Percentiles rank a stretch among this genome's conserved stretches.
Evolutionary conservation across 257 asterid genomes (phyloP).

Genomic region (Nicotiana obtusifolia): DNA sequence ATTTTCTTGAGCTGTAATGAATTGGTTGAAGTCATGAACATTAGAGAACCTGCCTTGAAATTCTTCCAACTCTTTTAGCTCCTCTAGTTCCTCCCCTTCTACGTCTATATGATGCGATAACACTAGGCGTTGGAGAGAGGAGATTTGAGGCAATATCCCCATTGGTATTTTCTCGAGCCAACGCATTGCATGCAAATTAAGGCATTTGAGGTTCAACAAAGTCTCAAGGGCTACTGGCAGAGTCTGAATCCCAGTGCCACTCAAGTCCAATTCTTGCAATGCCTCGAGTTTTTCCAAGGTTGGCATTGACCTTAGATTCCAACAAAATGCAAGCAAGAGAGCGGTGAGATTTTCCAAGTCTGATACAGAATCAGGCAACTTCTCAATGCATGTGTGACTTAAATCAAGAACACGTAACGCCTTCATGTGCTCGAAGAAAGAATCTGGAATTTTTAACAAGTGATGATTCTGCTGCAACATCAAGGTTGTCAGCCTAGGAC

Average conservation of each 20-base stretch:
- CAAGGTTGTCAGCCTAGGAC: constrained; percentile 27
- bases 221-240: constrained; percentile 23
- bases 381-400: constrained; percentile 17
- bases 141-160: constrained; percentile 18
- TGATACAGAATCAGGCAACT: constrained; percentile 19
- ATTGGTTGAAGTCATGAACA: constrained; percentile 11
- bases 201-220: constrained; percentile 23
- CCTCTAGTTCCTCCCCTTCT: constrained; percentile 15
- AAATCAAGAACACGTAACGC: constrained; percentile 23
- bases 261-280: constrained; percentile 24
- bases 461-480: constrained; percentile 21
- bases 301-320: constrained; percentile 15
- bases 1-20: constrained; percentile 18
- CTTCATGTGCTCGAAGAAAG: constrained; percentile 20
- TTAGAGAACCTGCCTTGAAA: constrained; percentile 18
- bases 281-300: constrained; percentile 15
- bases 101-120: constrained; percentile 13
- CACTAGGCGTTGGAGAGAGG: constrained; percentile 20
- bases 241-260: constrained; percentile 10
- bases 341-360: constrained; percentile 27
- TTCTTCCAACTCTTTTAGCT: constrained; percentile 3
- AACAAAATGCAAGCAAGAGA: constrained; percentile 17
- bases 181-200: constrained; percentile 17
- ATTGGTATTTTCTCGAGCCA: constrained; percentile 13
- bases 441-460: constrained; percentile 23